Conservation (phyloP, 1,284 basidiomycete species). For the Agroathelia rolfsii region DNA sequence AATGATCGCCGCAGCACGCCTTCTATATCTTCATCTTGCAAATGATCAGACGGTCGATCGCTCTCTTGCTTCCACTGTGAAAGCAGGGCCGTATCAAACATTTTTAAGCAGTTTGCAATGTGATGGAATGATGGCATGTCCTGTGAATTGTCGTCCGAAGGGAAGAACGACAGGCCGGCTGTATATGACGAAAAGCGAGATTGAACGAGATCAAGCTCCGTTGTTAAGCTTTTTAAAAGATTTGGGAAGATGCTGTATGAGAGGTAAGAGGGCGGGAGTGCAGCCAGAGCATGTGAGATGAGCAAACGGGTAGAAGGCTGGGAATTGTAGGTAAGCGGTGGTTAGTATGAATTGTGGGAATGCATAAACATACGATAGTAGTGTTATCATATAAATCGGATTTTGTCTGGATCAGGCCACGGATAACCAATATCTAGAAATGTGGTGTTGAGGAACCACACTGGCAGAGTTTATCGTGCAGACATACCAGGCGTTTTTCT, state of each 20-base stretch:
- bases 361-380: conserved; percentile 13
- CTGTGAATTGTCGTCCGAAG: conserved; percentile 14
- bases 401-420: conserved; percentile 2
- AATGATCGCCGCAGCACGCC: too few species aligned
- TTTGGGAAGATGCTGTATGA: conserved; percentile 23
- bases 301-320: conserved; percentile 51
- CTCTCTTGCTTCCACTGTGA: conserved; percentile 35
- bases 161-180: conserved; percentile 32
- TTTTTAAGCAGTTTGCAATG: conserved; percentile 43
- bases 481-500: conserved; percentile 36
- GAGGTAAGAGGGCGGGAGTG: conserved; percentile 26
- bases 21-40: too few species aligned
- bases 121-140: conserved; percentile 32
- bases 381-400: conserved; percentile 7
- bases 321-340: conserved; percentile 8
- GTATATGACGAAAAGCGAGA: conserved; percentile 29
- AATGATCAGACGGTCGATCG: too few species aligned
- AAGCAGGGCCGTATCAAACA: conserved; percentile 55
- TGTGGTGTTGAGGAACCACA: conserved; percentile 11
- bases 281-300: conserved; percentile 32
- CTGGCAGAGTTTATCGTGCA: conserved; percentile 17
- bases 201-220: conserved; percentile 28
- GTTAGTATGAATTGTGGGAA: conserved; percentile 8
- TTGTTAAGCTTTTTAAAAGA: conserved; percentile 29
- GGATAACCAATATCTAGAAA: conserved; percentile 1